Evolutionary conservation across 2,329 filamentous ascomycete species (phyloP).

Genomic region (Chaetomium strumarium): DNA sequence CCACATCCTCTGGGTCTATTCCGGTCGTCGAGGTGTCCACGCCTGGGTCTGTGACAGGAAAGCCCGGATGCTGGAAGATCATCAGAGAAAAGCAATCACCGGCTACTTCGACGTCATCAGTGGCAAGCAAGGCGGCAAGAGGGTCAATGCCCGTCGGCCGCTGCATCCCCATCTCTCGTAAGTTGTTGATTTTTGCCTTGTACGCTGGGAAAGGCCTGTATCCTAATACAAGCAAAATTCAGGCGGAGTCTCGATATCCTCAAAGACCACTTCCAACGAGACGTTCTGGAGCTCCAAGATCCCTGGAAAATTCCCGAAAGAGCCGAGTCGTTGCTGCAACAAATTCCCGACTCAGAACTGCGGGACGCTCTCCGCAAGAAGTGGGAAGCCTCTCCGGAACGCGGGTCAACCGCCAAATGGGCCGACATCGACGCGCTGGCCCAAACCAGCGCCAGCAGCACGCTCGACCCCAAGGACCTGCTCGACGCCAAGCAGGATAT

Average conservation of each 20-base stretch:
- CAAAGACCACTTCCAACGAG: constrained; percentile 74
- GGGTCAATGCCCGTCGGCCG: constrained; percentile 75
- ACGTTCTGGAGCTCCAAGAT: constrained; percentile 79
- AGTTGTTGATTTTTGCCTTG: constrained; percentile 24
- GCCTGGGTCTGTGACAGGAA: constrained; percentile 95
- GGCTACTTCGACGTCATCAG: constrained; percentile 87
- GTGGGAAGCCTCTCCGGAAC: constrained; percentile 78
- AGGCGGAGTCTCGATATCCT: constrained; percentile 81
- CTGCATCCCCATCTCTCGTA: constrained; percentile 82
- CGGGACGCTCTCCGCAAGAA: constrained; percentile 78
- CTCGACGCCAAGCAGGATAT: constrained; percentile 93
- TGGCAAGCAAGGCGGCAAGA: constrained; percentile 79
- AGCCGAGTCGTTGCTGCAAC: constrained; percentile 70
- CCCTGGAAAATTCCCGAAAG: constrained; percentile 70
- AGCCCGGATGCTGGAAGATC: constrained; percentile 78
- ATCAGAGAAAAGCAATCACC: constrained; percentile 76
- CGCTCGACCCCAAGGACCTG: constrained; percentile 66
- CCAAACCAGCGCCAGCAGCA: constrained; percentile 65
- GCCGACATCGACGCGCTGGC: constrained; percentile 85
- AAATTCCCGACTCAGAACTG: constrained; percentile 75
- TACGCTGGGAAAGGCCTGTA: neutral
- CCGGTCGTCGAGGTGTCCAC: constrained; percentile 90
- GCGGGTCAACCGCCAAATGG: constrained; percentile 80
- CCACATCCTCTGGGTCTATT: constrained; percentile 98
- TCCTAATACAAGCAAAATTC: neutral